These are phyloP conservation scores for Lupinus albus DNA, from an alignment of 306 rosid species.

Conservation along the genomic window DNA sequence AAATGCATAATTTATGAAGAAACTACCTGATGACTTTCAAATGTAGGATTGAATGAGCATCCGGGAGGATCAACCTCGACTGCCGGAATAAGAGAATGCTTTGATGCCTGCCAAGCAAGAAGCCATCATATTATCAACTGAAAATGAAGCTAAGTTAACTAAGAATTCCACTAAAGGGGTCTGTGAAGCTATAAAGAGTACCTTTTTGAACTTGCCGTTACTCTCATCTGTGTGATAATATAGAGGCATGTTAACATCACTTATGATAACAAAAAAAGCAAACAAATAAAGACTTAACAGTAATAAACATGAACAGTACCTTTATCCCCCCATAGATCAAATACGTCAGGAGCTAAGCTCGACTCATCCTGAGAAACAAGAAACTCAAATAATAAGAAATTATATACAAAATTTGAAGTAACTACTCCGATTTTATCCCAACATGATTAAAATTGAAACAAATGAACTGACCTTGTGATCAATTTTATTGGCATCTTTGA, in stretches of 20 bases:
- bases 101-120: slow-evolving; percentile 47
- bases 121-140: slow-evolving; percentile 31
- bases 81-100: slow-evolving; percentile 76
- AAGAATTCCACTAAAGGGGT: slow-evolving; percentile 11
- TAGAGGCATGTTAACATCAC: slow-evolving; percentile 35
- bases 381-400: slow-evolving; percentile 8
- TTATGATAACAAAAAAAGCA: slow-evolving; percentile 28
- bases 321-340: slow-evolving; percentile 70
- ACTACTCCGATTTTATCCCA: background rate
- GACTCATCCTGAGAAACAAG: slow-evolving; percentile 48
- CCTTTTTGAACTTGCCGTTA: slow-evolving; percentile 58
- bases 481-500: slow-evolving; percentile 39
- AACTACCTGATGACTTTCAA: slow-evolving; percentile 85
- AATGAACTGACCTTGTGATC: slow-evolving; percentile 55
- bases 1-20: slow-evolving; percentile 11
- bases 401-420: background rate
- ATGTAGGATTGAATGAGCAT: slow-evolving; percentile 80
- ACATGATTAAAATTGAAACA: background rate
- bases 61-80: slow-evolving; percentile 96
- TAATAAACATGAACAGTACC: slow-evolving; percentile 47
- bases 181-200: slow-evolving; percentile 23
- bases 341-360: slow-evolving; percentile 44
- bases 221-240: slow-evolving; percentile 49
- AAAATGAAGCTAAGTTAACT: slow-evolving; percentile 10
- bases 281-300: background rate